Base-by-base conservation (phyloP, 768 basidiomycete genomes). In the Ephemerocybe angulata region DNA sequence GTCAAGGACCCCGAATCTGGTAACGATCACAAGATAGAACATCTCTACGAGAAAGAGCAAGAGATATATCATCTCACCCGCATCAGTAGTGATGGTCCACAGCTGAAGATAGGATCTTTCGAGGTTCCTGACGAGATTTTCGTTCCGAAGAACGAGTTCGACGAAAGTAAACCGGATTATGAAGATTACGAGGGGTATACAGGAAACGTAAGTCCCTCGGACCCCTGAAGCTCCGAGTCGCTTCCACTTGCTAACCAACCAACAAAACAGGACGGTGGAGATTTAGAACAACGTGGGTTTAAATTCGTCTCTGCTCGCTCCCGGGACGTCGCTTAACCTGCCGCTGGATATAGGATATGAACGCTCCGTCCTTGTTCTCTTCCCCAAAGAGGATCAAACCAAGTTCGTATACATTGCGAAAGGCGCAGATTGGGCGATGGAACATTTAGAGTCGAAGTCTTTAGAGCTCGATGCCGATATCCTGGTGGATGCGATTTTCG, bases 121-220 rank as follows among this genome's bases (percentile, higher is more conserved):
- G 27, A 52, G 1, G 22, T 75, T 7, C 53, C 59, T 1, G 53
- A 65, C 28, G 60, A 65, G 11, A 62, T 63, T 33, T 59, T 76
- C 15, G 63, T 77, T 25, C 73, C 72, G 0, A 62, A 62, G 35
- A 55, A 73, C 41, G 62, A 69, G 0, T 76, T 77, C 56, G 66
- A 75, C 29, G 68, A 59, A 25, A 50, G 30, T 5, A 50, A 53
- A 12, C 75, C 74, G 4, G 71, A 76, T 53, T 62, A 71, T 3
- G 59, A 62, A 17, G 66, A 76, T 2, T 76, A 75, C 43, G 73
- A 75, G 49, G 72, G 73, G 22, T 77, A 76, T 57, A 65, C 67
- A 61, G 75, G 71, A 12, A 75, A 76, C 60, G 77, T 76, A 56
- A 40, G 58, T 56, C 15, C 27, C 61, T 33, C 19, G 35, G 29